Evolutionary conservation across 2,329 filamentous ascomycete genomes (phyloP), one percentile per base, ranked within the genome.

Genomic region (Monosporascus sp.): DNA sequence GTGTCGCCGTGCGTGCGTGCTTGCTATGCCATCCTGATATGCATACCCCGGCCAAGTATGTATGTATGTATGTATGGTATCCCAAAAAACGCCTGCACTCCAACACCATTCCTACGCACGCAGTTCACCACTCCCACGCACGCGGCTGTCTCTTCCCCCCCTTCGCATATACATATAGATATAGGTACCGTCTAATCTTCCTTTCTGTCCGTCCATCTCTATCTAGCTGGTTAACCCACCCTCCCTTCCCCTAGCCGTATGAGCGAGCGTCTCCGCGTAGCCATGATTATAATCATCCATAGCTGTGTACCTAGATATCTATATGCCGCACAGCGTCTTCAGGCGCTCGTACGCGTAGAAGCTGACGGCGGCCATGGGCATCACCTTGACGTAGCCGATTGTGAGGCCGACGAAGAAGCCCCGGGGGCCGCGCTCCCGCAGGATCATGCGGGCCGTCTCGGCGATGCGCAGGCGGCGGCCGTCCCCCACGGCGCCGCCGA

Each of bases 381-480:
- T 79, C 49, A 97, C 83, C 75, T 99, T 99, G 65, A 91, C 82
- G 70, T 97, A 99, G 7, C 94, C 94, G 70, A 99, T 97, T 1
- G 88, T 90, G 68, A 99, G 73, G 0, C 94, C 94, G 11, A 97
- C 87, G 70, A 90, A 99, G 74, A 96, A 97, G 0, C 94, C 94
- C 49, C 81, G 78, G 54, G 86, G 72, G 0, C 94, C 94, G 52
- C 79, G 80, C 72, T 97, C 90, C 46, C 79, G 74, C 60, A 84
- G 84, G 58, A 99, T 94, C 66, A 84, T 80, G 58, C 72, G 74
- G 3, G 85, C 85, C 1, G 93, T 96, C 72, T 97, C 93, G 17
- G 75, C 74, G 58, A 99, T 89, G 49, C 84, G 78, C 46, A 96
- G 72, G 46, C 89, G 77, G 62, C 84, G 89, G 0, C 93, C 92